Percentiles rank a stretch among this genome's conserved stretches.
phyloP scores from a whole-genome alignment of 805 yeast genomes.

The Hagleromyces aurorensis region DNA sequence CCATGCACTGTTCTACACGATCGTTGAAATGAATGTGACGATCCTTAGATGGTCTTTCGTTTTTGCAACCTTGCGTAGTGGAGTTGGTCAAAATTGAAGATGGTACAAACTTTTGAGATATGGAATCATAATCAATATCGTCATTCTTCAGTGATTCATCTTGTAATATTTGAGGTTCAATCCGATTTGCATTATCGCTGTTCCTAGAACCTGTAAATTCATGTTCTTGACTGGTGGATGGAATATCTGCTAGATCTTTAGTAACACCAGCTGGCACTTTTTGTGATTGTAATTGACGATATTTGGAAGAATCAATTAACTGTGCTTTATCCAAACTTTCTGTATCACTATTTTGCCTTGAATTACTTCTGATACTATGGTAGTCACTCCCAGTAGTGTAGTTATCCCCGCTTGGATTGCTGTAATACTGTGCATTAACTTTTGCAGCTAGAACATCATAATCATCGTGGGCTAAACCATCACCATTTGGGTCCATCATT shows the following conservation, averaged over 20 bases:
- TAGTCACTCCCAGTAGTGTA: conserved; percentile 1
- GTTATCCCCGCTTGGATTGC: conserved; percentile 1
- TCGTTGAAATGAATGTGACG: conserved; percentile 89
- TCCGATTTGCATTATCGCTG: too few species aligned
- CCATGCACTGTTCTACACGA: conserved; percentile 90
- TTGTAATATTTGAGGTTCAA: too few species aligned
- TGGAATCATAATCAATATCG: too few species aligned
- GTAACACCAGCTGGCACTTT: too few species aligned
- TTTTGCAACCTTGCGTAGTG: conserved; percentile 5
- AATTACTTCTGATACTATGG: neutral
- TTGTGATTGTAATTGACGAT: too few species aligned
- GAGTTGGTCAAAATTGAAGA: conserved; percentile 18
- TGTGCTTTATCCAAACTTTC: too few species aligned
- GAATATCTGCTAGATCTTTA: too few species aligned
- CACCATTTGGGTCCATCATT: conserved; percentile 21
- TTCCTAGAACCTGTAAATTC: too few species aligned
- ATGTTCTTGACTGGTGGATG: too few species aligned
- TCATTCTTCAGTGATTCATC: too few species aligned
- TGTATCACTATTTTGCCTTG: too few species aligned
- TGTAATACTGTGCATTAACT: conserved; percentile 31
- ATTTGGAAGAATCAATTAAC: too few species aligned
- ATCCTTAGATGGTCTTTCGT: conserved; percentile 10
- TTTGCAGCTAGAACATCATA: conserved; percentile 31
- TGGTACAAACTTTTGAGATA: conserved; percentile 3
- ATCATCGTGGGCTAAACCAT: conserved; percentile 23